Conservation (phyloP, 2,329 filamentous ascomycete species). For the Cryphonectria naterciae region DNA sequence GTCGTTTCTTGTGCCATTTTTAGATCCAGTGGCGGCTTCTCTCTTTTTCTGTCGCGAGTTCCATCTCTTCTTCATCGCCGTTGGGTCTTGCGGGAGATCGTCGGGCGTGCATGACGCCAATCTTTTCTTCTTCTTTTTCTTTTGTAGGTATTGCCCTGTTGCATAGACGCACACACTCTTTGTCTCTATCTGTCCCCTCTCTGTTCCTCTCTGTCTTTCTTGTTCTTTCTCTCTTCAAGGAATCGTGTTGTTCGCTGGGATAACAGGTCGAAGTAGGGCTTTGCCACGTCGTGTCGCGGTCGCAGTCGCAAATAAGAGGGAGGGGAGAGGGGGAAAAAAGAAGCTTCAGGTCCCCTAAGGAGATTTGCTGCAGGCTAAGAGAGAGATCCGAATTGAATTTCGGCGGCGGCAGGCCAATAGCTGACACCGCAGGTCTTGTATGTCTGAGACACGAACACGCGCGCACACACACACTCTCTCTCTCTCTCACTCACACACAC, state of each 20-base stretch:
- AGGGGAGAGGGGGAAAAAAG: not conserved
- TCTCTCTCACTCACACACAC: no score
- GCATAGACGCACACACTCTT: not conserved
- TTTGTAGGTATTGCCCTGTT: not conserved
- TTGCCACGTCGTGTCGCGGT: not conserved
- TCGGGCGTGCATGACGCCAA: not conserved
- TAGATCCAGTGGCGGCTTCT: not conserved
- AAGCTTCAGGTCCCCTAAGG: not conserved
- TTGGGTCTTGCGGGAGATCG: conserved; percentile 8
- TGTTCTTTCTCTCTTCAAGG: not conserved
- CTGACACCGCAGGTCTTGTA: not conserved
- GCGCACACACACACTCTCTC: not conserved
- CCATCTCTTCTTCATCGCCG: not conserved
- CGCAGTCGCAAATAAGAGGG: not conserved
- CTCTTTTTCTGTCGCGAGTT: not conserved
- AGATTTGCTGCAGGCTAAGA: not conserved
- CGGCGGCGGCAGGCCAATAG: not conserved
- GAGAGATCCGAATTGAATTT: not conserved
- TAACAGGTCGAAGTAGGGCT: not conserved
- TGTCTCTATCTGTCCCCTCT: no score
- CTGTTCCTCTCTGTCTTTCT: not conserved
- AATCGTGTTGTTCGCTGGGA: not conserved
- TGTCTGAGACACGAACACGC: not conserved
- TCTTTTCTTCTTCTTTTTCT: not conserved
- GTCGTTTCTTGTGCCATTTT: conserved; percentile 10